Conservation (phyloP, 495 filamentous ascomycete genomes). For the Pseudoneurospora amorphoporcata region DNA sequence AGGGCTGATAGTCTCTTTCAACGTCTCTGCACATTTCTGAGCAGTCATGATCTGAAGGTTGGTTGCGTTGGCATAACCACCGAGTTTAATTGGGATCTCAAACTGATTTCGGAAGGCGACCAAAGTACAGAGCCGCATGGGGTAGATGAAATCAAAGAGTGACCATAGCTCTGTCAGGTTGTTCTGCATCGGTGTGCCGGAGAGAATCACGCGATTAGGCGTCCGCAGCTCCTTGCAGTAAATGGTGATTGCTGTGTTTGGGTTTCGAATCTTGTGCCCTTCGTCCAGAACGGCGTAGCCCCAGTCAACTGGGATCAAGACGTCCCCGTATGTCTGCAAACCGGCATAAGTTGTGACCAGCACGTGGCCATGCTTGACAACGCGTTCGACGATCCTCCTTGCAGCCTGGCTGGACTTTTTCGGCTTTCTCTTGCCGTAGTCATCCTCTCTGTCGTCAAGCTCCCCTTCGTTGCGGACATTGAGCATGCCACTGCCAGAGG, state of each 20-base stretch:
- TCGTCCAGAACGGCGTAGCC: slow-evolving; percentile 91
- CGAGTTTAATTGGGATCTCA: slow-evolving; percentile 81
- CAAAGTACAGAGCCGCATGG: slow-evolving; percentile 86
- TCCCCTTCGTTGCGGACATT: slow-evolving; percentile 59
- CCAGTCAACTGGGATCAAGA: slow-evolving; percentile 76
- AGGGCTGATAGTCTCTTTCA: slow-evolving; percentile 84
- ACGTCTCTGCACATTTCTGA: slow-evolving; percentile 75
- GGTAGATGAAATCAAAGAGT: slow-evolving; percentile 92
- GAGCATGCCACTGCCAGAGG: slow-evolving; percentile 92
- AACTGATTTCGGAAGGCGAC: slow-evolving; percentile 84
- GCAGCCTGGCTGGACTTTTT: slow-evolving; percentile 48
- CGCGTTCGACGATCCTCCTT: slow-evolving; percentile 68
- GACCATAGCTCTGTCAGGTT: slow-evolving; percentile 99
- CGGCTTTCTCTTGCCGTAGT: slow-evolving; percentile 26
- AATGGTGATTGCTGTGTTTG: slow-evolving; percentile 83
- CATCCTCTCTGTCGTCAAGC: slow-evolving; percentile 56
- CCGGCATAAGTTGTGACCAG: slow-evolving; percentile 92
- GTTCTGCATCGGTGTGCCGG: slow-evolving; percentile 95
- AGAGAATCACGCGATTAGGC: slow-evolving; percentile 80
- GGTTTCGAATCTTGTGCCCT: slow-evolving; percentile 95
- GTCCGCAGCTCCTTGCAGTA: slow-evolving; percentile 87
- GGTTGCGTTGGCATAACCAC: slow-evolving; percentile 87
- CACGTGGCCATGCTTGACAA: slow-evolving; percentile 80
- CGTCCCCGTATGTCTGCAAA: slow-evolving; percentile 71
- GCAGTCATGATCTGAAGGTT: slow-evolving; percentile 89